A percentile compares a stretch with the other conserved stretches of the same genome.
phyloP scores from a whole-genome alignment of 2,329 filamentous ascomycete species.

The Colletotrichum liriopes region DNA sequence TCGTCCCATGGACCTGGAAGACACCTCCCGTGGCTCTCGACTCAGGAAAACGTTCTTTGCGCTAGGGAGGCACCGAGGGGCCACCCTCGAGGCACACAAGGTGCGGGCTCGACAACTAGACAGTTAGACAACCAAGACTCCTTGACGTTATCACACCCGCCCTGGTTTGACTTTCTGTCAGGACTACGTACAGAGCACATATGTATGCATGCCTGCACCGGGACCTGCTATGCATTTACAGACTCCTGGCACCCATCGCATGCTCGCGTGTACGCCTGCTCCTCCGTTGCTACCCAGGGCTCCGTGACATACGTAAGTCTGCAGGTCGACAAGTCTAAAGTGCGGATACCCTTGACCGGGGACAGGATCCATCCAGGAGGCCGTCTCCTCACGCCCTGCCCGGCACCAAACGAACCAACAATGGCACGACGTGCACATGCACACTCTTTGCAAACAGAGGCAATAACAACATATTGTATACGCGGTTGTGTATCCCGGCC shows the following conservation, averaged over 20 bases:
- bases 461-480: background rate
- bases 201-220: background rate
- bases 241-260: background rate
- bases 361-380: slow-evolving; percentile 22
- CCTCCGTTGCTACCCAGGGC: slow-evolving; percentile 6
- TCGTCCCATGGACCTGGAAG: slow-evolving; percentile 29
- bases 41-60: slow-evolving; percentile 14
- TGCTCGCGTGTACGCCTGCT: background rate
- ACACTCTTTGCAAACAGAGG: slow-evolving; percentile 4
- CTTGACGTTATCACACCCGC: slow-evolving; percentile 3
- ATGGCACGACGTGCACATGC: slow-evolving; percentile 2
- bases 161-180: background rate
- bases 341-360: slow-evolving; percentile 33
- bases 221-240: background rate
- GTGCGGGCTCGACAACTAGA: slow-evolving; percentile 21
- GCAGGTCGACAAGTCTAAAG: slow-evolving; percentile 36
- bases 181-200: background rate
- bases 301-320: slow-evolving; percentile 36
- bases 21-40: slow-evolving; percentile 13
- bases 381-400: slow-evolving; percentile 12
- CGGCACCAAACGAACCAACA: slow-evolving; percentile 7
- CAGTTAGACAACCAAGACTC: slow-evolving; percentile 15
- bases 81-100: slow-evolving; percentile 1
- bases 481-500: background rate
- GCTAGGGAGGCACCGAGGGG: slow-evolving; percentile 19